A percentile compares a stretch with the other conserved stretches of the same genome.
These are phyloP conservation scores for Aschersonia sp. DNA, from an alignment of 2,329 filamentous ascomycete species.

Conservation along the genomic window DNA sequence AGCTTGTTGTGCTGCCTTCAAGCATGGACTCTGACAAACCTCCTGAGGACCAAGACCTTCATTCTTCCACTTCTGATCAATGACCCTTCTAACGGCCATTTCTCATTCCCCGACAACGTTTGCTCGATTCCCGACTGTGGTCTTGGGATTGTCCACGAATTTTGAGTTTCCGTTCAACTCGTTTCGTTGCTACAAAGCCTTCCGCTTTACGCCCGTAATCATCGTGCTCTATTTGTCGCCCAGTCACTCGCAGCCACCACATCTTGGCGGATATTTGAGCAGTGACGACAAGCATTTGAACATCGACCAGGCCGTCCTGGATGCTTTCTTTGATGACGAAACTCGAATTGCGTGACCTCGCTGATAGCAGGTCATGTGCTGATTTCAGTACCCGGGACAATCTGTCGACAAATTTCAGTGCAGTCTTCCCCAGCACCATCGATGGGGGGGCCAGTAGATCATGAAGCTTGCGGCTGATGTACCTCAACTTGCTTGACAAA, in stretches of 20 bases:
- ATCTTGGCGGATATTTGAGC: constrained; percentile 43
- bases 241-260: constrained; percentile 40
- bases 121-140: not conserved
- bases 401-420: constrained; percentile 8
- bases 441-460: constrained; percentile 10
- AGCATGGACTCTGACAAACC: too few relatives aligned
- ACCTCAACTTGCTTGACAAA: constrained; percentile 10
- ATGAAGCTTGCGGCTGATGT: constrained; percentile 9
- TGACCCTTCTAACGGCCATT: too few relatives aligned
- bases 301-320: constrained; percentile 1
- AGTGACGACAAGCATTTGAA: constrained; percentile 28
- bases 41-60: too few relatives aligned
- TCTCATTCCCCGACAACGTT: not conserved
- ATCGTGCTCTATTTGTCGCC: constrained; percentile 29
- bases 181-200: constrained; percentile 17
- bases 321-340: not conserved
- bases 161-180: not conserved
- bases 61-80: too few relatives aligned
- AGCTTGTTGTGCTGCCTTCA: too few relatives aligned
- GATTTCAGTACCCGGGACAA: constrained; percentile 10
- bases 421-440: constrained; percentile 6
- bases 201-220: constrained; percentile 34
- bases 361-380: constrained; percentile 20
- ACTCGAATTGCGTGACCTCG: not conserved
- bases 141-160: not conserved